Base-by-base conservation (phyloP, 1,284 basidiomycete genomes). In the Trichosporon sp. region DNA sequence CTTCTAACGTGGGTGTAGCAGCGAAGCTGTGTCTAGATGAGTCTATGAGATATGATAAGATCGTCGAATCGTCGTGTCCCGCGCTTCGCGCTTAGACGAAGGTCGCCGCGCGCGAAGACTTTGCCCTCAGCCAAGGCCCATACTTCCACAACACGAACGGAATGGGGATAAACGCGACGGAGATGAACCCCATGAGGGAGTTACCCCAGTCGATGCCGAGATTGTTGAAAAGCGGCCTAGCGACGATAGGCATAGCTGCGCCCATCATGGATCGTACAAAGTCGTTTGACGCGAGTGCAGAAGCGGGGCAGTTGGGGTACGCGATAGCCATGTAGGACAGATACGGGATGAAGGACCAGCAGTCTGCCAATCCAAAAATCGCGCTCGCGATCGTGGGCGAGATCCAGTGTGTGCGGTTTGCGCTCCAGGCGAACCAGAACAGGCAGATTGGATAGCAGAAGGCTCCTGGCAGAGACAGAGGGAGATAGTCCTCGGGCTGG, bases 311-410 rank as follows among this genome's bases (percentile, higher is more conserved):
- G 29, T 88, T 75, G 0, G 87, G 85, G 75, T 88, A 89, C 0
- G 85, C 78, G 69, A 88, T 87, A 32, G 89, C 84, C 62, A 89
- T 81, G 66, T 90, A 88, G 56, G 74, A 75, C 37, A 79, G 71
- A n/a, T 75, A 76, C 10, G 72, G 65, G 71, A 74, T 67, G 36
- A 65, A 64, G 36, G 44, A 61, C 61, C 60, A 66, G 65, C 63
- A 67, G 59, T 68, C 64, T 4, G 62, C 64, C 23, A 75, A 71
- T 23, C 80, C 79, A 37, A 81, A 74, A 44, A 80, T 71, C 9
- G 64, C 67, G 14, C 74, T 64, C 0, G 78, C 79, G 10, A 81
- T 56, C 0, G 76, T 68, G 7, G 71, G 72, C 3, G 73, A 71
- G 60, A 76, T 74, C 75, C 75, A 78, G 61, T 73, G 64, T 7